A percentile compares a stretch with the other conserved stretches of the same genome.
phyloP scores from a whole-genome alignment of 441 rosid species.

The Erodium moschatum region DNA sequence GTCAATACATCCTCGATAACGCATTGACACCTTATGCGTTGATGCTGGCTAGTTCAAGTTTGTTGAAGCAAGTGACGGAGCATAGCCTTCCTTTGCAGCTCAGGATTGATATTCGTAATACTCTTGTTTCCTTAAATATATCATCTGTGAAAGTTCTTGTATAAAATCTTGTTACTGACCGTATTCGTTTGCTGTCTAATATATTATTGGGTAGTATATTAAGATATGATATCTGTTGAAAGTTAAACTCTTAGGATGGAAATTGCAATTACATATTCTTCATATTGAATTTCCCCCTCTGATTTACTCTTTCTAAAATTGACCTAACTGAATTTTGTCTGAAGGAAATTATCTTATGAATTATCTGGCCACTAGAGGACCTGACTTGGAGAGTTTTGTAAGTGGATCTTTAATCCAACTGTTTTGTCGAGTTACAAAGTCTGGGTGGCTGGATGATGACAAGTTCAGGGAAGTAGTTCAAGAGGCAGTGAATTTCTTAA shows the following conservation, averaged over 20 bases:
- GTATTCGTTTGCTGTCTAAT: neutral
- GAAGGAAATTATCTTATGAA: conserved; percentile 70
- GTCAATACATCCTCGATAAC: conserved; percentile 95
- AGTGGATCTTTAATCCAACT: conserved; percentile 78
- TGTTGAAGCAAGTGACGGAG: conserved; percentile 93
- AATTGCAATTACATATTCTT: neutral
- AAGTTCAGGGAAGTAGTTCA: conserved; percentile 78
- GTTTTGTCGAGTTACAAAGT: conserved; percentile 83
- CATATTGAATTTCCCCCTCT: neutral
- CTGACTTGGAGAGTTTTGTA: conserved; percentile 74
- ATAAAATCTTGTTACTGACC: neutral
- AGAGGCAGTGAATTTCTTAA: conserved; percentile 78
- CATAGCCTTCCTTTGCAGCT: conserved; percentile 77
- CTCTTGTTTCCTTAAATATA: conserved; percentile 22
- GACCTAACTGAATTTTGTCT: conserved; percentile 15
- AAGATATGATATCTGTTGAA: neutral
- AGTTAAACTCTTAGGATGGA: conserved; percentile 2
- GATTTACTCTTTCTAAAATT: neutral
- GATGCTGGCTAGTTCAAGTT: conserved; percentile 98
- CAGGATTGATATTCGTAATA: conserved; percentile 85
- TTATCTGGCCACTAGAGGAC: conserved; percentile 91
- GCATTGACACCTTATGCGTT: conserved; percentile 92
- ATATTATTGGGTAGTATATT: neutral
- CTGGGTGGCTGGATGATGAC: conserved; percentile 99
- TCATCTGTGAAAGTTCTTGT: conserved; percentile 14